Percentiles rank a stretch among this genome's conserved stretches.
phyloP scores from a whole-genome alignment of 1,284 basidiomycete genomes.

The Sporisorium graminicola region DNA sequence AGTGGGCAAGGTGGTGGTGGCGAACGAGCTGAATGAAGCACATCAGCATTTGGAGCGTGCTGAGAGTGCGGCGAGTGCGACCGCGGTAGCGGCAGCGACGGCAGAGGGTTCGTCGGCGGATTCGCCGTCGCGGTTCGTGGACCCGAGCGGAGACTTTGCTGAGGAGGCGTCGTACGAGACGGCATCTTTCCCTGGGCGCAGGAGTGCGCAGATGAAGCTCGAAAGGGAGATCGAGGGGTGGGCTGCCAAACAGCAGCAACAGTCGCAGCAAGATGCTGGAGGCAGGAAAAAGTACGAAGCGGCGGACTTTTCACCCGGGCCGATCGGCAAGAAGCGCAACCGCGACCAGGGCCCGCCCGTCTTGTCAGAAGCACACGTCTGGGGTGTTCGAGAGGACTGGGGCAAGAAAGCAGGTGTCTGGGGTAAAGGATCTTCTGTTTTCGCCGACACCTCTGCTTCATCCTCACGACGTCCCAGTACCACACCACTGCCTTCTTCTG shows the following conservation, averaged over 20 bases:
- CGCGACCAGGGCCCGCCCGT: slow-evolving; percentile 49
- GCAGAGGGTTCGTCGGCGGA: slow-evolving; percentile 7
- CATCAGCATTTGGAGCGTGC: slow-evolving; percentile 21
- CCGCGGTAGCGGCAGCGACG: too few relatives aligned
- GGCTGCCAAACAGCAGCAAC: slow-evolving; percentile 1
- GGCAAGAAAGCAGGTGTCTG: slow-evolving; percentile 72
- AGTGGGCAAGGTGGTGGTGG: slow-evolving; percentile 22
- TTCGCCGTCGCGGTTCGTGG: slow-evolving; percentile 14
- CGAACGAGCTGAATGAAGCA: slow-evolving; percentile 26
- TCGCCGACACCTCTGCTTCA: slow-evolving; percentile 69
- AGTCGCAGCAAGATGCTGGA: background rate
- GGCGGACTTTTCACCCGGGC: slow-evolving; percentile 32
- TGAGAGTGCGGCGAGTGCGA: slow-evolving; percentile 13
- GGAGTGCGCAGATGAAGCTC: slow-evolving; percentile 24
- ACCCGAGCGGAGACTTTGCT: slow-evolving; percentile 44
- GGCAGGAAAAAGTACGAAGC: slow-evolving; percentile 5
- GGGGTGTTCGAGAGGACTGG: slow-evolving; percentile 74
- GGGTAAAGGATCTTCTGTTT: slow-evolving; percentile 71
- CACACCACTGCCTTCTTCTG: too few relatives aligned
- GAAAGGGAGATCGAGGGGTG: slow-evolving; percentile 27
- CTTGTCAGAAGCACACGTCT: slow-evolving; percentile 53
- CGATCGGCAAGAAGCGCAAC: slow-evolving; percentile 33
- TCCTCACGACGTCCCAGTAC: background rate
- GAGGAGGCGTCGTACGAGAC: slow-evolving; percentile 51
- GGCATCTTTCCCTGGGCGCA: slow-evolving; percentile 30